Evolutionary conservation across 164 flowering plant genomes (phyloP).

Genomic region (Piper betle): DNA sequence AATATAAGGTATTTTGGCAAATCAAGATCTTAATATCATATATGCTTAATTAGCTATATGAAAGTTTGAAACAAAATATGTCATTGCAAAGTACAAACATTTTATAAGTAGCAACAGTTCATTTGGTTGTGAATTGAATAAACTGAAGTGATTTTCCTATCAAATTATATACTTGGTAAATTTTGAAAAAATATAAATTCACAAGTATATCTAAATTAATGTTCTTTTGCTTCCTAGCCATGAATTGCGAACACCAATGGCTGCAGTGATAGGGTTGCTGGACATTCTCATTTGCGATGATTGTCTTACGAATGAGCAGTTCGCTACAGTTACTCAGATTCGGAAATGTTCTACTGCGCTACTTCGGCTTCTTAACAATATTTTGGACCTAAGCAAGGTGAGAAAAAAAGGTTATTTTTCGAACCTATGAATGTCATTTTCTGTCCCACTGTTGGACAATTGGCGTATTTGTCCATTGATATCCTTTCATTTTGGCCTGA

Average conservation of each 20-base stretch:
- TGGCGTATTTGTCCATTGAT: too few species aligned
- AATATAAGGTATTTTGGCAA: too few species aligned
- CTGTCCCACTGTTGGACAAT: too few species aligned
- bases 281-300: constrained; percentile 89
- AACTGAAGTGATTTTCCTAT: neutral
- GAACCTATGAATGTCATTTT: too few species aligned
- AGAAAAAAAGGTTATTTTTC: constrained; percentile 2
- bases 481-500: too few species aligned
- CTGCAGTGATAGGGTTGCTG: constrained; percentile 93
- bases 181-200: too few species aligned
- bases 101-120: too few species aligned
- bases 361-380: constrained; percentile 90
- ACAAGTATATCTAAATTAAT: neutral
- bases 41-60: too few species aligned
- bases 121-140: too few species aligned
- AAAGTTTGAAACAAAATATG: too few species aligned
- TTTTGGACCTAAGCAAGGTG: constrained; percentile 95
- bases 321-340: constrained; percentile 70
- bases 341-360: constrained; percentile 92
- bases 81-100: too few species aligned
- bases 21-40: too few species aligned
- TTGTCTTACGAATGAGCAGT: constrained; percentile 76
- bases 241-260: constrained; percentile 98
- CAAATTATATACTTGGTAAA: neutral
- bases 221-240: constrained; percentile 39